Evolutionary conservation across 148 eudicot species (phyloP), one percentile per base, ranked within the genome.

Genomic region (Tetragonia tetragonoides): DNA sequence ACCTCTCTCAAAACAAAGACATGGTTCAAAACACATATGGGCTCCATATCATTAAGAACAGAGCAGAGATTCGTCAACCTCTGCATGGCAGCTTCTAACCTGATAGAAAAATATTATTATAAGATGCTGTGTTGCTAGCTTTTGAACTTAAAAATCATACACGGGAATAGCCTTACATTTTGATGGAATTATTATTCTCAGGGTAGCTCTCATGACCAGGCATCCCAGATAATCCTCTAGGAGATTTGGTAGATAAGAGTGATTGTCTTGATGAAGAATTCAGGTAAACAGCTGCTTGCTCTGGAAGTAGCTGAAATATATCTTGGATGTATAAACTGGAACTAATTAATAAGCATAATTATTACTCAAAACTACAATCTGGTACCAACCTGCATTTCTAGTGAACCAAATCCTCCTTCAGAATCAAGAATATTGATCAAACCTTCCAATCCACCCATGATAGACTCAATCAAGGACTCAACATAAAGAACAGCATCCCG

Each of bases 1-100:
- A 96, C 99, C 99, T 96, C 99, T 81, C 99, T 90, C 75, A 96
- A 87, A 83, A 96, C 99, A 85, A 96, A 96, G 39, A 96, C 99
- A 81, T 96, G 99, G 85, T 96, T 96, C 68, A 96, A 79, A 73
- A 96, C 98, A 75, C 98, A 96, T 78, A 96, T 96, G 75, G 99
- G 99, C 87, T 96, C 99, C 99, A 96, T 96, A 81, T 96, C 98
- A 74, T 96, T 96, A 71, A 96, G 79, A 82, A 96, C 93, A 18
- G 99, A 96, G 85, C 99, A 96, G 49, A 96, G 95, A 83, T 96
- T 96, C 77, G 99, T 96, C 91, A 96, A 82, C 81, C 99, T 91
- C 87, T 96, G 99, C 99, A 96, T 91, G 69, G 99, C 99, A 79
- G 99, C 99, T 90, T 96, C 99, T 89, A 96, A 87, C 99, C 99